phyloP scores from a whole-genome alignment of 2,329 filamentous ascomycete species.

The Eurotiales sp. region DNA sequence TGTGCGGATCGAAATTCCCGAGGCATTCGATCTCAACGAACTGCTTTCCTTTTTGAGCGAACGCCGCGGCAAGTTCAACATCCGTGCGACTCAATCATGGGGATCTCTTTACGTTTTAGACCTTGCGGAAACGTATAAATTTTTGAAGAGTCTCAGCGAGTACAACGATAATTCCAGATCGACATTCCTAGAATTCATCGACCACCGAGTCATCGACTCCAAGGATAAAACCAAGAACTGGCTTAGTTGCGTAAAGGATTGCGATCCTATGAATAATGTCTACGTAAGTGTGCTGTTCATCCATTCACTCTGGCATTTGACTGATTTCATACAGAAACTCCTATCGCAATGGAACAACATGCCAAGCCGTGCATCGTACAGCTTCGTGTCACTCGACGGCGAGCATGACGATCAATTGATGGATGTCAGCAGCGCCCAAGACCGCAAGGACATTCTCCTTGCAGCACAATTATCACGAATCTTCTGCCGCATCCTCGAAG shows the following conservation, averaged over 20 bases:
- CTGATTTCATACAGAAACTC: conserved; percentile 27
- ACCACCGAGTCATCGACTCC: conserved; percentile 41
- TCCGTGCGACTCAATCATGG: conserved; percentile 41
- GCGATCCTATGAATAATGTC: conserved; percentile 37
- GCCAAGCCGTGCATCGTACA: conserved; percentile 44
- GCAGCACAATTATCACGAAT: conserved; percentile 45
- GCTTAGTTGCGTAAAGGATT: conserved; percentile 39
- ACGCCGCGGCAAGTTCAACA: conserved; percentile 41
- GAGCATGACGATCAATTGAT: conserved; percentile 33
- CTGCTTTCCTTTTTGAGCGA: conserved; percentile 35
- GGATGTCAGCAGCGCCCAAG: conserved; percentile 35
- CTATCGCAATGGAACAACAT: conserved; percentile 45
- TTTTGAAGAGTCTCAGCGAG: conserved; percentile 35
- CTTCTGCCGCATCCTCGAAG: conserved; percentile 44
- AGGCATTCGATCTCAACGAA: conserved; percentile 36
- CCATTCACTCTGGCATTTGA: neutral
- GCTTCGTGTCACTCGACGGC: conserved; percentile 32
- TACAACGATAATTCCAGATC: conserved; percentile 36
- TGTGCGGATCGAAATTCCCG: conserved; percentile 39
- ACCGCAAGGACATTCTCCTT: conserved; percentile 38
- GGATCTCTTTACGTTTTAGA: conserved; percentile 41
- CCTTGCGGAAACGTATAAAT: conserved; percentile 39
- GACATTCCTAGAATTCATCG: conserved; percentile 43
- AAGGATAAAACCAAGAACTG: conserved; percentile 45
- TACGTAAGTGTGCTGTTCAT: conserved; percentile 30